Conservation (phyloP, 1,139 yeast genomes). For the Arxiozyma telluris region DNA sequence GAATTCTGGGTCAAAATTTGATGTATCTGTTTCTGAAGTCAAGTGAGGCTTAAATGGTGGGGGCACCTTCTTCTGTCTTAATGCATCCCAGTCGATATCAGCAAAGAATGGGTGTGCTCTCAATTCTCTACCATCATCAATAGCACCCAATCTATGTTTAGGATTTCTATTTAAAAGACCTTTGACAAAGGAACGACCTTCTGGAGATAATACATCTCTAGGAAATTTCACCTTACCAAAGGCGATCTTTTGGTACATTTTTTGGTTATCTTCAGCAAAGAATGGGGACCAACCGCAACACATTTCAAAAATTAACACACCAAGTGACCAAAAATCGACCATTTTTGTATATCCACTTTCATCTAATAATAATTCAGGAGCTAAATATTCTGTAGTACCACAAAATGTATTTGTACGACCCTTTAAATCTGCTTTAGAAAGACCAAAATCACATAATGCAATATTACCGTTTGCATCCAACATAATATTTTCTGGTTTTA, state of each 20-base stretch:
- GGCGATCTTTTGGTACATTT: constrained; percentile 97
- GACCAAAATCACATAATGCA: constrained; percentile 92
- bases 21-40: constrained; percentile 82
- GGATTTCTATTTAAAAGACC: constrained; percentile 93
- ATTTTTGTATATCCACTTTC: constrained; percentile 79
- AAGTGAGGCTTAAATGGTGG: constrained; percentile 97
- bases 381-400: constrained; percentile 89
- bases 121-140: constrained; percentile 84
- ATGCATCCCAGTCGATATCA: constrained; percentile 82
- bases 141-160: constrained; percentile 83
- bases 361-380: constrained; percentile 71
- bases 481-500: constrained; percentile 88
- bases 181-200: constrained; percentile 90
- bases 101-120: constrained; percentile 83
- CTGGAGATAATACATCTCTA: constrained; percentile 82
- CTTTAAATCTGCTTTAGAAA: constrained; percentile 85
- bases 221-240: constrained; percentile 97
- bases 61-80: constrained; percentile 74
- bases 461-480: constrained; percentile 95
- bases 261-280: constrained; percentile 94
- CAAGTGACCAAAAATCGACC: constrained; percentile 84
- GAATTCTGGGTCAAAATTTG: constrained; percentile 95
- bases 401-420: constrained; percentile 96
- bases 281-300: constrained; percentile 99
- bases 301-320: constrained; percentile 77